Conservation (phyloP, 2,329 filamentous ascomycete genomes). For the Aureobasidium sp. region DNA sequence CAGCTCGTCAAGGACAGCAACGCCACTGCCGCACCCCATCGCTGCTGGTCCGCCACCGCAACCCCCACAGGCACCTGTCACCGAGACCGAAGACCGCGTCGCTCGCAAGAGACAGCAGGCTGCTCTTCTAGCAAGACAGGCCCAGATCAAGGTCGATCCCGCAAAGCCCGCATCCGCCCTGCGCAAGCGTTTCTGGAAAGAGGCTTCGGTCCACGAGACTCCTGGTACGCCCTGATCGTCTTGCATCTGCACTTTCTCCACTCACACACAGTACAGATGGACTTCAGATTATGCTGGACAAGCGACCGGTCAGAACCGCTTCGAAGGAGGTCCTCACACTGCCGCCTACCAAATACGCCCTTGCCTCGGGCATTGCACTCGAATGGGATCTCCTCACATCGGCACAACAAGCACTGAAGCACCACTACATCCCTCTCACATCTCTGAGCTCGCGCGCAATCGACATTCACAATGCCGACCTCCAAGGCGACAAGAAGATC, state of each 20-base stretch:
- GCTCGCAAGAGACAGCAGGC: constrained; percentile 44
- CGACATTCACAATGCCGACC: constrained; percentile 68
- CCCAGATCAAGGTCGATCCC: constrained; percentile 34
- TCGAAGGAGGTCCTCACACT: constrained; percentile 64
- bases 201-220: constrained; percentile 62
- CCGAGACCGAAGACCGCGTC: constrained; percentile 41
- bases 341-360: constrained; percentile 66
- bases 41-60: constrained; percentile 53
- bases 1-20: constrained; percentile 38
- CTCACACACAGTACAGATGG: constrained; percentile 33
- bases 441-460: constrained; percentile 74
- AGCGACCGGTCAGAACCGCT: constrained; percentile 67
- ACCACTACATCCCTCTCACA: constrained; percentile 85
- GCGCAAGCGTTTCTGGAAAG: constrained; percentile 79
- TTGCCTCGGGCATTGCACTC: constrained; percentile 76
- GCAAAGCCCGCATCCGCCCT: constrained; percentile 43
- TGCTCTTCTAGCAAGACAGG: constrained; percentile 39
- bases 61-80: constrained; percentile 43
- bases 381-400: constrained; percentile 88
- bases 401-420: constrained; percentile 72
- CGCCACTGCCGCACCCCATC: constrained; percentile 49
- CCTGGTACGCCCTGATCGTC: constrained; percentile 44
- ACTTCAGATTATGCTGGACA: constrained; percentile 65
- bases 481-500: constrained; percentile 41
- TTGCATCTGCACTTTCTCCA: not conserved